Evolutionary conservation across 306 rosid species (phyloP).

Genomic region (Styphnolobium japonicum): DNA sequence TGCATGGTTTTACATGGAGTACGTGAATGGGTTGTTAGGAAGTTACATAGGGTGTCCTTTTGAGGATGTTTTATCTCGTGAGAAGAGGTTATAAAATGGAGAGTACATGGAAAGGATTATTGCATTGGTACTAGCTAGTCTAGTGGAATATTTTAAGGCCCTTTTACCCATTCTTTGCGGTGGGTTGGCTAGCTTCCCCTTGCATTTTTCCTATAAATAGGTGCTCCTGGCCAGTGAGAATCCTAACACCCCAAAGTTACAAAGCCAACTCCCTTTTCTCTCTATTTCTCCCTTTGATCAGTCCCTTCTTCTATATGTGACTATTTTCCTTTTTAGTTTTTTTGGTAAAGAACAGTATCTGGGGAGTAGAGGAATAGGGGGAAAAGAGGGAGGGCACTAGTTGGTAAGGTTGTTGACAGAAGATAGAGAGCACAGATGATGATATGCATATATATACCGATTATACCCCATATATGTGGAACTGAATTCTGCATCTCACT

Average conservation of each 20-base stretch:
- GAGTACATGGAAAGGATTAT: slow-evolving; percentile 7
- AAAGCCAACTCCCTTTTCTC: background rate
- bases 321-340: background rate
- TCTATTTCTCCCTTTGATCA: slow-evolving; percentile 1
- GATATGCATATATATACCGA: slow-evolving; percentile 29
- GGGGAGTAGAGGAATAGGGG: background rate
- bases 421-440: slow-evolving; percentile 99
- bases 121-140: slow-evolving; percentile 12
- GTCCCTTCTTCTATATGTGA: background rate
- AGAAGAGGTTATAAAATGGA: slow-evolving; percentile 37
- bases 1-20: slow-evolving; percentile 24
- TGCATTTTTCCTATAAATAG: slow-evolving; percentile 49
- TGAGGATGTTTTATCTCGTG: slow-evolving; percentile 37
- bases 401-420: slow-evolving; percentile 79
- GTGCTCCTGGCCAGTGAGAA: slow-evolving; percentile 14
- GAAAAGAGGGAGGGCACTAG: background rate
- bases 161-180: slow-evolving; percentile 30
- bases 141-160: slow-evolving; percentile 15
- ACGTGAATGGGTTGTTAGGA: slow-evolving; percentile 35
- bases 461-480: background rate
- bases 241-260: background rate
- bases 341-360: background rate
- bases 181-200: background rate
- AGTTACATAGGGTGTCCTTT: slow-evolving; percentile 37
- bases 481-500: slow-evolving; percentile 35